Evolutionary conservation across 768 basidiomycete genomes (phyloP).

Genomic region (Termitomyces heimii): DNA sequence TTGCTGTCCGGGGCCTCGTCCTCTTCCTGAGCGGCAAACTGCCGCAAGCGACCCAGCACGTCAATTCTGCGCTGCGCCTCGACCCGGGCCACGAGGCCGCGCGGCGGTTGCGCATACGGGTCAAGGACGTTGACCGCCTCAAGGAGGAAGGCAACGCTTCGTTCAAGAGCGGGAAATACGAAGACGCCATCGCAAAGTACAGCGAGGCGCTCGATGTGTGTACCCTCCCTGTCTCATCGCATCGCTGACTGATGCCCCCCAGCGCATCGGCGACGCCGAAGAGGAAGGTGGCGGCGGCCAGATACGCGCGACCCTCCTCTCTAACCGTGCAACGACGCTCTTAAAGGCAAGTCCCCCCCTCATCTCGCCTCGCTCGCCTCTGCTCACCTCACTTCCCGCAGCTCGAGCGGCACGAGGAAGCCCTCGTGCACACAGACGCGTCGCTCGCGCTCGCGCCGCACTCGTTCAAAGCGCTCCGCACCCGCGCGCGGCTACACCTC

Average conservation of each 20-base stretch:
- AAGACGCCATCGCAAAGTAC: constrained; percentile 67
- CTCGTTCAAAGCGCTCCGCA: constrained; percentile 83
- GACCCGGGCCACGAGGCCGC: constrained; percentile 77
- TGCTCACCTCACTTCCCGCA: constrained; percentile 22
- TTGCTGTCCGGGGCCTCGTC: constrained; percentile 73
- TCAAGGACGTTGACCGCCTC: constrained; percentile 76
- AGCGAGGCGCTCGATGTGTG: constrained; percentile 64
- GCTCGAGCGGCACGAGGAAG: constrained; percentile 62
- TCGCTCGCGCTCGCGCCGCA: constrained; percentile 57
- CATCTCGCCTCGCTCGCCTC: no score
- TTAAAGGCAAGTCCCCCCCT: constrained; percentile 46
- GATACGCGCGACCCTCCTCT: constrained; percentile 73
- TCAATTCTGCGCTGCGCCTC: constrained; percentile 61
- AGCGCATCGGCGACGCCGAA: constrained; percentile 61
- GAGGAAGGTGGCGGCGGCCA: constrained; percentile 78
- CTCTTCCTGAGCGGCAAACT: constrained; percentile 71
- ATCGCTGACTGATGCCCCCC: background rate
- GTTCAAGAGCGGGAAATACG: constrained; percentile 57
- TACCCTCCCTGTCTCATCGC: background rate
- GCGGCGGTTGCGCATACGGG: constrained; percentile 63
- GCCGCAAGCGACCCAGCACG: constrained; percentile 67
- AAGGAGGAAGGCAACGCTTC: constrained; percentile 82
- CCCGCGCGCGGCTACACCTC: constrained; percentile 75
- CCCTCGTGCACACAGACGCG: constrained; percentile 63
- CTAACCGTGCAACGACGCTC: constrained; percentile 79